phyloP scores from a whole-genome alignment of 2,329 filamentous ascomycete species.

The Sphaerulina vaccinii region DNA sequence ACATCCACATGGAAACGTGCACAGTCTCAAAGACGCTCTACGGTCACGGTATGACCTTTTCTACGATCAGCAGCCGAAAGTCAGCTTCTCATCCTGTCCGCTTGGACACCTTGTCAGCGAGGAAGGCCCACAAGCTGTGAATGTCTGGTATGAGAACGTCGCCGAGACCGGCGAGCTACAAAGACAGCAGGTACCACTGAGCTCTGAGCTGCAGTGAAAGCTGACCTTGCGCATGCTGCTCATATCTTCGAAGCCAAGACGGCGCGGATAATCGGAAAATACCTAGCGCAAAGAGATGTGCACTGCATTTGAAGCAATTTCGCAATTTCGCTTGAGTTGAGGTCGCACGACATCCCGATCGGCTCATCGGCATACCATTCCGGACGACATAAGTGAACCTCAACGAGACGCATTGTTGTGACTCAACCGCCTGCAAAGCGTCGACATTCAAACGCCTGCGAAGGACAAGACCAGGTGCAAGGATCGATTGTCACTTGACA shows the following conservation, averaged over 20 bases:
- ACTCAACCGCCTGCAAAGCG: too few species aligned
- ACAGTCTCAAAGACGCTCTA: conserved; percentile 32
- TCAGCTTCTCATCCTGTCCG: conserved; percentile 56
- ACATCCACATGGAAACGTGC: conserved; percentile 33
- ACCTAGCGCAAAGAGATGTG: too few species aligned
- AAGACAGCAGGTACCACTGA: conserved; percentile 5
- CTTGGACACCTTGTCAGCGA: conserved; percentile 56
- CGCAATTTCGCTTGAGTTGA: too few species aligned
- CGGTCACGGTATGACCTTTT: conserved; percentile 32
- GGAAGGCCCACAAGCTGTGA: conserved; percentile 50
- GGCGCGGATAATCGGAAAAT: too few species aligned
- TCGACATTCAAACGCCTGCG: too few species aligned
- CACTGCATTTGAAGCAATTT: background rate
- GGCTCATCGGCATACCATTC: background rate
- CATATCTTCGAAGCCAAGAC: too few species aligned
- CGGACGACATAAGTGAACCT: too few species aligned
- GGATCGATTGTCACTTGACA: too few species aligned
- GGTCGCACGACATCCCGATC: background rate
- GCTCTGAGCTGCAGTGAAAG: conserved; percentile 24
- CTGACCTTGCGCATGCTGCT: too few species aligned
- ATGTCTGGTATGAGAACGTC: conserved; percentile 19
- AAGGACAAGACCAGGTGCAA: too few species aligned
- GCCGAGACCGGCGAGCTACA: background rate
- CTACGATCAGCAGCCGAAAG: conserved; percentile 40
- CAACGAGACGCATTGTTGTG: background rate